Evolutionary conservation across 2,329 filamentous ascomycete species (phyloP), one percentile per base, ranked within the genome.

Genomic region (Aspergillus transmontanensis): DNA sequence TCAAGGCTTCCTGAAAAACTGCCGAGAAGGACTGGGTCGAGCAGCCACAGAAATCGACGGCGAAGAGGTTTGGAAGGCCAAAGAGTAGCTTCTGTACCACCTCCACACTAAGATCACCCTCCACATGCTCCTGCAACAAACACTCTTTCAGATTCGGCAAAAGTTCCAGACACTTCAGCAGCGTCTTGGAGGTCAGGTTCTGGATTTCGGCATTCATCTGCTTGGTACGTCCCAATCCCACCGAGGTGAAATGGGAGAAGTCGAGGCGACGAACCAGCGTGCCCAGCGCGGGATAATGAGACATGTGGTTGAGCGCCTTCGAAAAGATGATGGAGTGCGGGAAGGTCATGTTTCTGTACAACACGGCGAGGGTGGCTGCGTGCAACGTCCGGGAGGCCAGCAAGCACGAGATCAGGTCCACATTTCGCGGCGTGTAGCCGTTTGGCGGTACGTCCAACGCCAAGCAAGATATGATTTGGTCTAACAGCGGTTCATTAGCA

Each of bases 241-340:
- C 88, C 26, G 91, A 91, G 75, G 92, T 94, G 79, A 94, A 94
- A 81, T 94, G 91, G 66, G 90, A 93, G 72, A 95, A 94, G 79
- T 95, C 92, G 53, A 94, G 81, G 57, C 92, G 89, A 62, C 90
- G 88, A 51, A 94, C 90, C 70, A 94, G 87, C 46, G 87, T 89
- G 53, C 91, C 92, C 59, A 94, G 82, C 10, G 87, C 82, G 2
- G 87, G 86, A 74, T 93, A 88, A 63, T 85, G 80, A 53, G 82
- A 81, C 67, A 94, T 83, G 72, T 92, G 91, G 62, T 84, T 82
- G 56, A 93, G 85, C 69, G 93, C 92, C 78, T 94, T 94, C 73
- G 89, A 89, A 80, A 94, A 95, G 75, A 93, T 92, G 64, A 88
- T 84, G 30, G 92, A 94, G 81, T 94, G 91, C 6, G 92, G 91